phyloP scores from a whole-genome alignment of 768 basidiomycete genomes.

The Leccinum rimulosum region DNA sequence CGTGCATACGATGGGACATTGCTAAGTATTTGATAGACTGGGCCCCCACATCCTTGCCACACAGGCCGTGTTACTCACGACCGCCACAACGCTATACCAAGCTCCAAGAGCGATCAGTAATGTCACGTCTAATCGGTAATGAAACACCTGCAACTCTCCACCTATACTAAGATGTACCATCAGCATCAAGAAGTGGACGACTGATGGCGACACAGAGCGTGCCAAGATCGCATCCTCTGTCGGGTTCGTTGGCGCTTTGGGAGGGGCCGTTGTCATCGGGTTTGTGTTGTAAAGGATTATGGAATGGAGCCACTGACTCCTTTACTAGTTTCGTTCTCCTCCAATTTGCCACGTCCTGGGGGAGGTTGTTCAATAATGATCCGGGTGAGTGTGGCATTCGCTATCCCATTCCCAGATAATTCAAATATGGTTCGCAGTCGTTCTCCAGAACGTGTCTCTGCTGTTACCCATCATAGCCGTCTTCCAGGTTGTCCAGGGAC shows the following conservation, averaged over 20 bases:
- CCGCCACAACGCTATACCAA: slow-evolving; percentile 23
- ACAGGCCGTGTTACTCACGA: slow-evolving; percentile 26
- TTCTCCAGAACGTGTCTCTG: slow-evolving; percentile 42
- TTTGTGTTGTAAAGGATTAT: background rate
- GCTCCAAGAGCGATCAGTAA: slow-evolving; percentile 19
- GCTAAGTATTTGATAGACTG: slow-evolving; percentile 13
- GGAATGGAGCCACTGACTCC: background rate
- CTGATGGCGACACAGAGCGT: slow-evolving; percentile 15
- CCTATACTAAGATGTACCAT: slow-evolving; percentile 1
- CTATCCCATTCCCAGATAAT: background rate
- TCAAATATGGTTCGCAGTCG: slow-evolving; percentile 30
- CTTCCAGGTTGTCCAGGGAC: slow-evolving; percentile 24
- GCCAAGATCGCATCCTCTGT: slow-evolving; percentile 19
- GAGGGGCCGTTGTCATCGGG: slow-evolving; percentile 12
- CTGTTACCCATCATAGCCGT: slow-evolving; percentile 46
- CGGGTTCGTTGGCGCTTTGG: slow-evolving; percentile 17
- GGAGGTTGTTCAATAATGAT: slow-evolving; percentile 59
- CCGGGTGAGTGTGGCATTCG: slow-evolving; percentile 25
- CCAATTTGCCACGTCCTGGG: slow-evolving; percentile 49
- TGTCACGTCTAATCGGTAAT: slow-evolving; percentile 27
- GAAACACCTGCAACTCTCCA: background rate
- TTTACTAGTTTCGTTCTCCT: slow-evolving; percentile 39
- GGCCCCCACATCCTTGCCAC: slow-evolving; percentile 25
- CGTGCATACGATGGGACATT: background rate
- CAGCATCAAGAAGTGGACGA: slow-evolving; percentile 25